These are phyloP conservation scores for Basipetospora chlamydospora DNA, from an alignment of 2,329 filamentous ascomycete genomes.

Conservation along the genomic window DNA sequence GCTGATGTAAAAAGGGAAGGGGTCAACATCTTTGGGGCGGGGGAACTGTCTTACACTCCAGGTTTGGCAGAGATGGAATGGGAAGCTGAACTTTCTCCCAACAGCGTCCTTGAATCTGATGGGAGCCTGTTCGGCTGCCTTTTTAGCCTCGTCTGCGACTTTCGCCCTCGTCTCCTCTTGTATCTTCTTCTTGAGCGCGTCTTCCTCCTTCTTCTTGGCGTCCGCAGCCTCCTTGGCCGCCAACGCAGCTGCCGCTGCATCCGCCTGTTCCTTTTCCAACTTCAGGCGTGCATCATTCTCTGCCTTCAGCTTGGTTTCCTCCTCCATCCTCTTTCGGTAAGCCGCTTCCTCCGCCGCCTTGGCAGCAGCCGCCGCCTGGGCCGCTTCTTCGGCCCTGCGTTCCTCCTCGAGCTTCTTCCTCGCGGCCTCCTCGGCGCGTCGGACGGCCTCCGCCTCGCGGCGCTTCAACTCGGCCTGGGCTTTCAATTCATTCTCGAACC, in stretches of 20 bases:
- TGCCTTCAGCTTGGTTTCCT: slow-evolving; percentile 19
- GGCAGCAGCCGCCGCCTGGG: slow-evolving; percentile 16
- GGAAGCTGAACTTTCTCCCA: slow-evolving; percentile 83
- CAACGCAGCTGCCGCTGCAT: slow-evolving; percentile 20
- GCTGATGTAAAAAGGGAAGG: too few species aligned
- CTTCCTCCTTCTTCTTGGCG: slow-evolving; percentile 35
- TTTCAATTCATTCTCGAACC: slow-evolving; percentile 25
- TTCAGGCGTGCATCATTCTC: slow-evolving; percentile 25
- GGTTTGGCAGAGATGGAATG: slow-evolving; percentile 69
- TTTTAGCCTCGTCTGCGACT: slow-evolving; percentile 31
- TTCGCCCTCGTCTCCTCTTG: slow-evolving; percentile 40
- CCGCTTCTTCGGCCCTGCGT: slow-evolving; percentile 26
- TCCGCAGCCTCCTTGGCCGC: slow-evolving; percentile 22
- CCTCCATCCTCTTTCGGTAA: slow-evolving; percentile 11
- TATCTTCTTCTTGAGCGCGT: slow-evolving; percentile 38
- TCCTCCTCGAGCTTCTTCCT: slow-evolving; percentile 23
- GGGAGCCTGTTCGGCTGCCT: slow-evolving; percentile 49
- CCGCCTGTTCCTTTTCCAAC: slow-evolving; percentile 18
- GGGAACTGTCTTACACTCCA: slow-evolving; percentile 51
- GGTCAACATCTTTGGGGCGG: background rate
- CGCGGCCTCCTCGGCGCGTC: slow-evolving; percentile 29
- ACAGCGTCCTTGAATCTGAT: slow-evolving; percentile 88
- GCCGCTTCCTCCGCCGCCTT: slow-evolving; percentile 10
- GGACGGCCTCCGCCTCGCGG: slow-evolving; percentile 22
- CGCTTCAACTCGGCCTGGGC: slow-evolving; percentile 28